These are phyloP conservation scores for Hyphopichia homilentoma DNA, from an alignment of 805 yeast genomes.

Conservation along the genomic window DNA sequence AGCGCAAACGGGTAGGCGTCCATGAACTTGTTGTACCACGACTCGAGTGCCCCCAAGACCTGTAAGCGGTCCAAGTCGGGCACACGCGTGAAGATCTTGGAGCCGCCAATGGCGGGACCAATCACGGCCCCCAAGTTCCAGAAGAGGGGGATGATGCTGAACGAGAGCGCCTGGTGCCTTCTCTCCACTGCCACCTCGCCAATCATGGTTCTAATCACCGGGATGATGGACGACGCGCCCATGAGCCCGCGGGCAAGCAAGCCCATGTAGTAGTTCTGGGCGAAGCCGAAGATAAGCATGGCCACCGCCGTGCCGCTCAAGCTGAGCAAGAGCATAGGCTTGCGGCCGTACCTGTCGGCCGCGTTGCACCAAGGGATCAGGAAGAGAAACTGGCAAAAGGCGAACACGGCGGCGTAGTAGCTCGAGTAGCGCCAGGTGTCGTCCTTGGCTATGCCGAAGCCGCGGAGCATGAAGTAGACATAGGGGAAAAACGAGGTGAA, in stretches of 20 bases:
- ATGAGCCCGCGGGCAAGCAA: constrained; percentile 48
- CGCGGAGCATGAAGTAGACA: constrained; percentile 59
- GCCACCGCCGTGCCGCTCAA: constrained; percentile 49
- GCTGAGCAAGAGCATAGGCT: constrained; percentile 50
- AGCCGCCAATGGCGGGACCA: constrained; percentile 56
- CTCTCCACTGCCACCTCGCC: constrained; percentile 59
- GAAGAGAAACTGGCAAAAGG: constrained; percentile 55
- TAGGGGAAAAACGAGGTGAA: constrained; percentile 65
- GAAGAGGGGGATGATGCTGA: constrained; percentile 56
- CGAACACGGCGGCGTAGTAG: constrained; percentile 58
- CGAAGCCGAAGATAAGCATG: constrained; percentile 50
- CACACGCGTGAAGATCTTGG: constrained; percentile 50
- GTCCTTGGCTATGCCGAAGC: constrained; percentile 51
- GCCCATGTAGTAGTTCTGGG: constrained; percentile 50
- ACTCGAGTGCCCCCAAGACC: too few relatives aligned
- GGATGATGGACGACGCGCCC: constrained; percentile 59
- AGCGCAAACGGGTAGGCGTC: constrained; percentile 46
- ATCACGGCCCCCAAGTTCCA: constrained; percentile 59
- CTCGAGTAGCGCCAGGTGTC: constrained; percentile 60
- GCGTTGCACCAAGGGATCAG: constrained; percentile 59
- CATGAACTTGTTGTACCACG: too few relatives aligned
- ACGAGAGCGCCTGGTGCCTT: constrained; percentile 60
- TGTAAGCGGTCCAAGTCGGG: too few relatives aligned
- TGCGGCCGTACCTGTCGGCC: constrained; percentile 55
- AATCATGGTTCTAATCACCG: constrained; percentile 58